phyloP scores from a whole-genome alignment of 1,284 basidiomycete genomes.

The Ganoderma lingzhi region DNA sequence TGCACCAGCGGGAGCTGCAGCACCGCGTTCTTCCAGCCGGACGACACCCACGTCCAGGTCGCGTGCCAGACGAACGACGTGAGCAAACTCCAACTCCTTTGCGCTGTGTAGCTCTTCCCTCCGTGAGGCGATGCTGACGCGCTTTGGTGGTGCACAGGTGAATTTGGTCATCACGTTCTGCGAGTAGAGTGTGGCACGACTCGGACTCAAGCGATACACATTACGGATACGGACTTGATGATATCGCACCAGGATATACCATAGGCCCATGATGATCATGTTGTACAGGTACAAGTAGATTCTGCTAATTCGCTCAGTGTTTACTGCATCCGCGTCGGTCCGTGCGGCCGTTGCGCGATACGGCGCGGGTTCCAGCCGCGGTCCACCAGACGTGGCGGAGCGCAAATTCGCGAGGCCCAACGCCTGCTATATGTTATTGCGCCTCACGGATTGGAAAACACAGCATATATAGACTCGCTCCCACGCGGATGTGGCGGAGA shows the following conservation, averaged over 20 bases:
- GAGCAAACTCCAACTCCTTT: background rate
- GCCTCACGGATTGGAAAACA: no score
- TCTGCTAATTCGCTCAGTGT: background rate
- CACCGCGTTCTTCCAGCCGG: conserved; percentile 48
- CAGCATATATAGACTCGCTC: no score
- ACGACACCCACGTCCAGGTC: conserved; percentile 52
- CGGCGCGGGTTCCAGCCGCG: no score
- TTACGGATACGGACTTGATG: background rate
- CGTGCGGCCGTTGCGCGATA: no score
- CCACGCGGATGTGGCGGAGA: no score
- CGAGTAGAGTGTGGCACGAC: conserved; percentile 6
- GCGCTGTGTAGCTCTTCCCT: background rate
- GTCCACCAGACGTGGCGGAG: no score
- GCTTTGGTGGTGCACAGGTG: conserved; percentile 27
- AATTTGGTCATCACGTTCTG: conserved; percentile 47
- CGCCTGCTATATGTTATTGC: no score
- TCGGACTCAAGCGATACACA: background rate
- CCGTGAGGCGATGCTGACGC: background rate
- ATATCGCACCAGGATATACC: background rate
- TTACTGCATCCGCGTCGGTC: background rate
- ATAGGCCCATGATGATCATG: background rate
- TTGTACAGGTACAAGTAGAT: background rate
- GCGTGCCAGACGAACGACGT: conserved; percentile 44
- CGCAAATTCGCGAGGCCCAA: no score
- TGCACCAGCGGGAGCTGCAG: conserved; percentile 37